A percentile compares a stretch with the other conserved stretches of the same genome.
These are phyloP conservation scores for Phalaenopsis equestris DNA, from an alignment of 106 monocot genomes.

Conservation along the genomic window DNA sequence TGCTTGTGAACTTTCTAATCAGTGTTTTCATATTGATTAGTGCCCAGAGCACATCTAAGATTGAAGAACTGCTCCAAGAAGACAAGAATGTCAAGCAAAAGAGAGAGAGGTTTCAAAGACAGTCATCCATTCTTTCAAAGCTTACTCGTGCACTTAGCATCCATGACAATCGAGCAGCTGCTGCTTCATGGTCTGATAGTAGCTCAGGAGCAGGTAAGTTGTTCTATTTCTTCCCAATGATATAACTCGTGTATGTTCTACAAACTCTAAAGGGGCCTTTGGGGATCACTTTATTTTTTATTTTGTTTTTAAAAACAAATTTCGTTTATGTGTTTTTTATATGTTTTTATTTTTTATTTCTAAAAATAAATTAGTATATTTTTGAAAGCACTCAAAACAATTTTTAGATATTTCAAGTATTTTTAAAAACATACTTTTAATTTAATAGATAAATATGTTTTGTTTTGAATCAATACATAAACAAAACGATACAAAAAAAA, in stretches of 20 bases:
- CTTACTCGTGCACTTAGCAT: slow-evolving; percentile 82
- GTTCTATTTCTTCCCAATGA: neutral
- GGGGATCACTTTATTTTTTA: no score
- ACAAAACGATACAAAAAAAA: no score
- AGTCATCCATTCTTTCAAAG: slow-evolving; percentile 85
- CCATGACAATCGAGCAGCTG: slow-evolving; percentile 71
- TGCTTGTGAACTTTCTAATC: no score
- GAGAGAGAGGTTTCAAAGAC: slow-evolving; percentile 62
- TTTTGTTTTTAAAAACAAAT: no score
- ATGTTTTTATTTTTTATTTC: no score
- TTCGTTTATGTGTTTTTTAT: no score
- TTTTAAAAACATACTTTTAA: no score
- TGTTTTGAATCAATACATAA: no score
- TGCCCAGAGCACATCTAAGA: slow-evolving; percentile 65
- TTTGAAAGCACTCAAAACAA: no score
- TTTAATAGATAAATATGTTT: no score
- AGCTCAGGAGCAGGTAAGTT: slow-evolving; percentile 41
- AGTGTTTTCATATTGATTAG: slow-evolving; percentile 17
- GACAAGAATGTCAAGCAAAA: slow-evolving; percentile 82
- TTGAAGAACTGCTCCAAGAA: slow-evolving; percentile 88
- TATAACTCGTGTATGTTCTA: neutral
- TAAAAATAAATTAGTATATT: no score
- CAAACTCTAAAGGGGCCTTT: neutral
- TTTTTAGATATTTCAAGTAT: no score
- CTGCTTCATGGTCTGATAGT: slow-evolving; percentile 52